Base-by-base conservation (phyloP, 2,329 filamentous ascomycete genomes). In the Sphaerulina populicola region DNA sequence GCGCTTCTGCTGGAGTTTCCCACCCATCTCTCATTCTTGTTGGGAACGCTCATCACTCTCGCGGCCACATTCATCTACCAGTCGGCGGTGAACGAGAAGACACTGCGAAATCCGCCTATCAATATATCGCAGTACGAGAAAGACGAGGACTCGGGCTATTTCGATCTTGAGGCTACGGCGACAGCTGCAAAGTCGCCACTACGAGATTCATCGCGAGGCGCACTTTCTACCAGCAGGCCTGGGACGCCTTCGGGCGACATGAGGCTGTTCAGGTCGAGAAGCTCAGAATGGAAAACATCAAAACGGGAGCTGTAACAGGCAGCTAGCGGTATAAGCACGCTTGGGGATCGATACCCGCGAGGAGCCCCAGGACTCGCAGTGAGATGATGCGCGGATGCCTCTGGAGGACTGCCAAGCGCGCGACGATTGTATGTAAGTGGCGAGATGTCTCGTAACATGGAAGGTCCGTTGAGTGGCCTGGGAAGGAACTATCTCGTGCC, bases 61-160 rank as follows among this genome's bases (percentile, higher is more conserved):
- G 76, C 80, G 38, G 85, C 90, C 2, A 94, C 88, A 2, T 96
- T 89, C 66, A 75, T 96, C 12, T 96, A 95, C 73, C 88, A 81
- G 54, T 77, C 78, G 5, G 77, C 81, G 0, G 80, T 88, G 56
- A 72, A 77, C 55, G 53, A 55, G n/a, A 54, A 51, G 9, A 42
- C 54, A 23, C 69, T 75, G 48, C 79, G 82, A 12, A 81, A 86
- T 18, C 73, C 80, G 0, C 80, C 84, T 0, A 81, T 88, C 61
- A 78, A 72, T 57, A 82, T 90, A 54, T 83, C 83, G 42, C 80
- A 74, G 57, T 89, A 85, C 63, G 88, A 95, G 66, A 93, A 94
- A 70, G 80, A 68, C 64, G 49, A 46, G 33, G 46, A 69, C 7
- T 53, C 60, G 44, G 47, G 63, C 57, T 70, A 70, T 30, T 68